Base-by-base conservation (phyloP, 2,329 filamentous ascomycete species). In the Lasiodiplodia citricola region DNA sequence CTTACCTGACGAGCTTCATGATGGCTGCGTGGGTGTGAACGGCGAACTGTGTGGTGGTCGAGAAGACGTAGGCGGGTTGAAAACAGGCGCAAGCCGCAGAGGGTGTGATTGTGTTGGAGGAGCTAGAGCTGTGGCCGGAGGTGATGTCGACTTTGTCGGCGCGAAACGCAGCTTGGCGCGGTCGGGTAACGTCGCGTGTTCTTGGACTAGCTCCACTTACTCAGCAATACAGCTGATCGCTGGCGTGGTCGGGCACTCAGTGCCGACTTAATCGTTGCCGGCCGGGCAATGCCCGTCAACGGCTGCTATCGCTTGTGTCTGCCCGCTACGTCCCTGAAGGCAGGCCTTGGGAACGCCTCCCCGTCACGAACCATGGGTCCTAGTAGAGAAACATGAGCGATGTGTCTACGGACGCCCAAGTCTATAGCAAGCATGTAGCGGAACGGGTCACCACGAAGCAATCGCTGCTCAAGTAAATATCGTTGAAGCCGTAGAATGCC, bases 1-100 rank as follows among this genome's bases (percentile, higher is more conserved):
- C 91, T 85, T 89, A 97, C 94, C 94, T 92, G 83, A 97, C 94
- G 86, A 97, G 92, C 92, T 97, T 97, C 94, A 97, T 97, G 72
- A 82, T 93, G 86, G 74, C 74, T 69, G n/a, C 16, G 35, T 28
- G 23, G 2, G 11, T 28, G n/a, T 58, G 41, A n/a, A 35, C 25
- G n/a, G 51, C 13, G 11, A 8, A 10, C 21, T 10, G 55, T 16
- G 35, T 8, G 14, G 35, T 56, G 51, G 16, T 21, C 16, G 50
- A 23, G 50, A 18, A 25, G 23, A 38, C 16, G 50, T 37, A 21
- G 44, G 37, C 21, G 21, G 10, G 16, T 25, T 47, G 35, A 52
- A 13, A 31, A 4, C n/a, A 52, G 51, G 37, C 51, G 18, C n/a
- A 37, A 8, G 54, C 25, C 37, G 47, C 7, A 10, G 28, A 28